Evolutionary conservation across 768 basidiomycete genomes (phyloP).

Genomic region (Saitozyma sp.): DNA sequence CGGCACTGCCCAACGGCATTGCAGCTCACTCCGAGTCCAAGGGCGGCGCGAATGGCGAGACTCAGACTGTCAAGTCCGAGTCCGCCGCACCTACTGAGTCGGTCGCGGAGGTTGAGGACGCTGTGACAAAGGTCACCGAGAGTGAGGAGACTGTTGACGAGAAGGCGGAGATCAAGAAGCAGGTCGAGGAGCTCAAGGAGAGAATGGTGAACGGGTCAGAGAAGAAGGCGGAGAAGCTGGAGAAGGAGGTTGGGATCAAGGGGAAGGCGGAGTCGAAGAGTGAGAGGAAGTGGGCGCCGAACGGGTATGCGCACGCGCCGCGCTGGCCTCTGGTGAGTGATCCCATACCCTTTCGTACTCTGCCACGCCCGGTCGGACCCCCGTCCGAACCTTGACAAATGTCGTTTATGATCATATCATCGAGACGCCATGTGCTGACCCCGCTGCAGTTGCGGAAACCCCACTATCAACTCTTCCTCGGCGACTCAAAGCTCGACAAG

Average conservation of each 20-base stretch:
- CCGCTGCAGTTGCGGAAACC: constrained; percentile 73
- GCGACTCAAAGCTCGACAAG: constrained; percentile 78
- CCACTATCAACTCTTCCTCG: constrained; percentile 86
- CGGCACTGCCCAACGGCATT: not conserved
- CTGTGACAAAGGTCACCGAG: constrained; percentile 17
- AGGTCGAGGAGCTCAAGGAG: constrained; percentile 52
- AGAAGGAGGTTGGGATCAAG: constrained; percentile 12
- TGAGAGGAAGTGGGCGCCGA: constrained; percentile 54
- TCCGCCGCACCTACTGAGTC: constrained; percentile 3
- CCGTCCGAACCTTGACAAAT: too few species aligned
- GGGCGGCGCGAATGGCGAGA: constrained; percentile 6
- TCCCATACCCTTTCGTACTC: constrained; percentile 63
- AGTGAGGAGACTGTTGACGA: constrained; percentile 54
- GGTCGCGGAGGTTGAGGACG: constrained; percentile 30
- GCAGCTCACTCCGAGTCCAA: too few species aligned
- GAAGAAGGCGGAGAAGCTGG: constrained; percentile 55
- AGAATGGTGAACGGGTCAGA: constrained; percentile 47
- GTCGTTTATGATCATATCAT: too few species aligned
- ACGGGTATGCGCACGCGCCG: constrained; percentile 81
- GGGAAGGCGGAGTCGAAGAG: constrained; percentile 65
- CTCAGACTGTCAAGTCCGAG: constrained; percentile 3
- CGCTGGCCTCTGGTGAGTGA: constrained; percentile 79
- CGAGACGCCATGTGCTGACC: not conserved
- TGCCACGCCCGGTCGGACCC: not conserved
- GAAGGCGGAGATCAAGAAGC: constrained; percentile 50